Evolutionary conservation across 2,329 filamentous ascomycete genomes (phyloP).

Genomic region (Teratosphaeria zuluensis): DNA sequence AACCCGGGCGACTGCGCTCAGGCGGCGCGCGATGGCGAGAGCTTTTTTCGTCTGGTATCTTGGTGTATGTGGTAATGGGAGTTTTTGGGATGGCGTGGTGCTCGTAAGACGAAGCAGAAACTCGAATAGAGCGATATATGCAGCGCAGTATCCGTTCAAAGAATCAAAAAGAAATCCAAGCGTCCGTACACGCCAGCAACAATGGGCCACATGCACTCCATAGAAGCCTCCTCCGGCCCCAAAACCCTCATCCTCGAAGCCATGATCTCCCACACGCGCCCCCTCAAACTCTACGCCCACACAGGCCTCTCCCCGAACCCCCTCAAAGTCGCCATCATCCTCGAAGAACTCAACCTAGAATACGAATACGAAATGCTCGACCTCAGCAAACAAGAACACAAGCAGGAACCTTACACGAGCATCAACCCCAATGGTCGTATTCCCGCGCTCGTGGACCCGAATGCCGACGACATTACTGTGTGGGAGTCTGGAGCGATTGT

Average conservation of each 20-base stretch:
- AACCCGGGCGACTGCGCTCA: background rate
- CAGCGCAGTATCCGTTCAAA: too few species aligned
- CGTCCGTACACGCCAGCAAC: too few species aligned
- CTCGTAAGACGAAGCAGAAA: too few species aligned
- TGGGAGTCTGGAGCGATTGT: conserved; percentile 27
- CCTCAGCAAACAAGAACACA: conserved; percentile 29
- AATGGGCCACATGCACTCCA: background rate
- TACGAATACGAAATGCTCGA: conserved; percentile 28
- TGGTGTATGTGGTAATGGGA: too few species aligned
- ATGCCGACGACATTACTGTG: conserved; percentile 31
- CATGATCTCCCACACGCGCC: background rate
- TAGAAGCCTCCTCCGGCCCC: background rate
- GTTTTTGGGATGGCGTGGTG: too few species aligned
- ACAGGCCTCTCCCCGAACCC: conserved; percentile 29
- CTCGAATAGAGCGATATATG: too few species aligned
- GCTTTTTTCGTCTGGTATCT: too few species aligned
- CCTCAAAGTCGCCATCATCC: conserved; percentile 36
- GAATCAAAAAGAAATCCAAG: too few species aligned
- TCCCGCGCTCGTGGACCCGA: conserved; percentile 39
- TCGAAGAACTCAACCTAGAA: conserved; percentile 35
- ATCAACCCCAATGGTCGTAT: conserved; percentile 35
- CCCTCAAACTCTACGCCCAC: background rate
- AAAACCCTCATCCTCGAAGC: background rate
- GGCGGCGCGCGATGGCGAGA: background rate
- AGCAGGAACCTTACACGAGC: conserved; percentile 29